Percentiles rank a stretch among this genome's conserved stretches.
Conservation (phyloP, 164 flowering plant genomes). For the Aristolochia contorta region DNA sequence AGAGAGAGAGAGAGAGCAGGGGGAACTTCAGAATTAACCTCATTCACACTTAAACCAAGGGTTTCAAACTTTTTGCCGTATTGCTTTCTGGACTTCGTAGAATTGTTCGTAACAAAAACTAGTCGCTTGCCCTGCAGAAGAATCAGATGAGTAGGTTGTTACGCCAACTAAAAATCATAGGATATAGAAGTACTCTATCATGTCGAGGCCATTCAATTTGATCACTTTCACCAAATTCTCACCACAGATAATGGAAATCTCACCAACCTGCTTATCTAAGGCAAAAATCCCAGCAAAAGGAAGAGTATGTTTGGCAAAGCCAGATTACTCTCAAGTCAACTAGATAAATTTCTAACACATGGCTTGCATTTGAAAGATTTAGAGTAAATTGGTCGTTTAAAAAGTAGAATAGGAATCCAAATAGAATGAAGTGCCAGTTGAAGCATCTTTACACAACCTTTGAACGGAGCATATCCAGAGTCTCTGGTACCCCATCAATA, state of each 20-base stretch:
- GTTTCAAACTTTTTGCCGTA: conserved; percentile 96
- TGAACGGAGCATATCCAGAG: conserved; percentile 86
- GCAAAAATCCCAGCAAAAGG: too few species aligned
- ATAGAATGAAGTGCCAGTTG: too few species aligned
- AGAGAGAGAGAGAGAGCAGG: neutral
- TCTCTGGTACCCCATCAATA: conserved; percentile 90
- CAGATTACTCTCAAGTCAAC: too few species aligned
- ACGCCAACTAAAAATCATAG: neutral
- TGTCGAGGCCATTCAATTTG: neutral
- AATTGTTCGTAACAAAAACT: conserved; percentile 97
- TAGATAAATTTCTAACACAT: too few species aligned
- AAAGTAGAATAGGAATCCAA: too few species aligned
- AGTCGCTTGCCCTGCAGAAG: conserved; percentile 78
- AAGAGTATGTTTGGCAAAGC: too few species aligned
- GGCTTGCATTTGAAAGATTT: too few species aligned
- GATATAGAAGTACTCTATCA: neutral
- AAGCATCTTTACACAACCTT: conserved; percentile 39
- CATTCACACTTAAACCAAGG: conserved; percentile 81
- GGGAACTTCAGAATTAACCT: conserved; percentile 35
- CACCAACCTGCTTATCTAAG: too few species aligned
- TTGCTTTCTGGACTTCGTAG: conserved; percentile 96
- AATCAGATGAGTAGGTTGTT: neutral
- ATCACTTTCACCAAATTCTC: too few species aligned
- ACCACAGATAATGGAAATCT: too few species aligned
- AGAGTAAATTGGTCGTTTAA: too few species aligned